phyloP scores from a whole-genome alignment of 768 basidiomycete genomes.

The Lanmaoa pseudosensibilis region DNA sequence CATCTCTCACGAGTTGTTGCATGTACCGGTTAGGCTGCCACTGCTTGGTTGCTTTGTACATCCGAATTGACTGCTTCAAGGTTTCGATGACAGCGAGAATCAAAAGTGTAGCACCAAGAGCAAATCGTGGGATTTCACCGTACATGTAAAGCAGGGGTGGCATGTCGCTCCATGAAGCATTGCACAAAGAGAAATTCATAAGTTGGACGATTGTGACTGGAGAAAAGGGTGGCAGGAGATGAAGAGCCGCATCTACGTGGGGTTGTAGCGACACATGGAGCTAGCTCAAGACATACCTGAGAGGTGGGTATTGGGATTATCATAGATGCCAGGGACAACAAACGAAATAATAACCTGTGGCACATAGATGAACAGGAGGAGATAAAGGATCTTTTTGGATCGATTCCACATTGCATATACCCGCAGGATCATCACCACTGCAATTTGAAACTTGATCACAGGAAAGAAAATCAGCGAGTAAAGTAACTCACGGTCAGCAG shows the following conservation, averaged over 20 bases:
- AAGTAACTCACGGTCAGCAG: conserved; percentile 10
- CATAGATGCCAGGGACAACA: neutral
- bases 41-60: too few relatives aligned
- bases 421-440: conserved; percentile 16
- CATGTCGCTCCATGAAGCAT: neutral
- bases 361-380: conserved; percentile 4
- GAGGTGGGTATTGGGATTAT: too few relatives aligned
- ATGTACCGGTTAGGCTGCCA: too few relatives aligned
- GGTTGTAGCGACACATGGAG: neutral
- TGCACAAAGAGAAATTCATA: neutral
- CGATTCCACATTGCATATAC: conserved; percentile 16
- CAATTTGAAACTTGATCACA: neutral
- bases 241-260: neutral
- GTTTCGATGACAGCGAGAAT: too few relatives aligned
- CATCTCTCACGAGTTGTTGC: conserved; percentile 1
- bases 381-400: conserved; percentile 5
- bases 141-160: neutral
- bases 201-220: neutral
- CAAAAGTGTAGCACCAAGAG: neutral
- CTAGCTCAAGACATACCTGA: neutral
- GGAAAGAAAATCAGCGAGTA: too few relatives aligned
- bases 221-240: neutral
- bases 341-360: neutral
- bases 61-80: too few relatives aligned
- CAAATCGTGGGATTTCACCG: neutral